Percentiles rank a stretch among this genome's conserved stretches.
These are phyloP conservation scores for Andrographis paniculata DNA, from an alignment of 305 asterid genomes.

Conservation along the genomic window DNA sequence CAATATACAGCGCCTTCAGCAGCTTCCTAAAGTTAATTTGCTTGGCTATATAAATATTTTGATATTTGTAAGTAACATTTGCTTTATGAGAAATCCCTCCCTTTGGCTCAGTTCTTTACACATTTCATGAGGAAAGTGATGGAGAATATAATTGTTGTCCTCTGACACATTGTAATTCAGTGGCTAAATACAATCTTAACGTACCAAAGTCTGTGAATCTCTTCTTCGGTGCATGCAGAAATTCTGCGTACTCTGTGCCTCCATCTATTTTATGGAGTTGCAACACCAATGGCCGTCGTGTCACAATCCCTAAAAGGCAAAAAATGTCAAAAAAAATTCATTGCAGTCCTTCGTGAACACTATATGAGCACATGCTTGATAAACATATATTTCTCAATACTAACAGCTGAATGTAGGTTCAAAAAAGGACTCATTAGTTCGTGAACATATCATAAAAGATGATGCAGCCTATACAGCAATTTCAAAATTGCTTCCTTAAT, in stretches of 20 bases:
- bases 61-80: slow-evolving; percentile 7
- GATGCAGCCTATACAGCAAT: too few relatives aligned
- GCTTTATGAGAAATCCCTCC: slow-evolving; percentile 6
- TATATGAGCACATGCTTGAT: slow-evolving; percentile 2
- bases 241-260: slow-evolving; percentile 80
- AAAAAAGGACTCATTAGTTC: background rate
- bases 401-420: slow-evolving; percentile 8
- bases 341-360: slow-evolving; percentile 2
- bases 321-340: slow-evolving; percentile 13
- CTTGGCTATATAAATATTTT: too few relatives aligned
- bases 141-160: slow-evolving; percentile 6
- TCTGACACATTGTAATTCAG: slow-evolving; percentile 1
- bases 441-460: slow-evolving; percentile 1
- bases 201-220: slow-evolving; percentile 74
- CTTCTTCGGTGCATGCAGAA: slow-evolving; percentile 82
- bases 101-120: slow-evolving; percentile 6
- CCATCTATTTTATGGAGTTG: slow-evolving; percentile 95
- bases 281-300: slow-evolving; percentile 96
- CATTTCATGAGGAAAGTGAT: slow-evolving; percentile 4
- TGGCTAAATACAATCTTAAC: slow-evolving; percentile 14
- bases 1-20: too few relatives aligned
- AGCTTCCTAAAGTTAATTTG: too few relatives aligned
- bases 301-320: slow-evolving; percentile 70
- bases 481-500: too few relatives aligned
- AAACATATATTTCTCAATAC: slow-evolving; percentile 8